Conservation (phyloP, 2,329 filamentous ascomycete species). For the Sporothrix inflata region DNA sequence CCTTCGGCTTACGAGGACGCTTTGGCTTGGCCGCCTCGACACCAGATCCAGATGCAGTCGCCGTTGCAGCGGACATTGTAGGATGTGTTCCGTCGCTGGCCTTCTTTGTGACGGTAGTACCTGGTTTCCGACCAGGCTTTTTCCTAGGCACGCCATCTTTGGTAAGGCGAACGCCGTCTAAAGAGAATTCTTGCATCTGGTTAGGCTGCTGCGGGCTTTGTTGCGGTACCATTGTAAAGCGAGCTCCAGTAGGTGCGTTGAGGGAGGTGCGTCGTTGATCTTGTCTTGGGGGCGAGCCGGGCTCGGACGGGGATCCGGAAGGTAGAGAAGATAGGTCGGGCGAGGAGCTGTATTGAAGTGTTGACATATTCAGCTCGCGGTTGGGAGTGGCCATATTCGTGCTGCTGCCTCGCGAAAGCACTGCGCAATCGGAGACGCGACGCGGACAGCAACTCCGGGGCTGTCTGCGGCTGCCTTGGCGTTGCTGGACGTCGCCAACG, state of each 20-base stretch:
- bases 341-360: constrained; percentile 50
- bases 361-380: constrained; percentile 41
- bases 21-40: constrained; percentile 51
- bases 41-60: constrained; percentile 43
- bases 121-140: constrained; percentile 69
- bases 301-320: constrained; percentile 54
- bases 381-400: constrained; percentile 28
- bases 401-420: constrained; percentile 11
- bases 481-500: neutral
- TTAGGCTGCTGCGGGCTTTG: constrained; percentile 37
- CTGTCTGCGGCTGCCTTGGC: constrained; percentile 7
- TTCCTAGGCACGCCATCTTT: constrained; percentile 63
- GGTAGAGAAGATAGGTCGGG: constrained; percentile 57
- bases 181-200: constrained; percentile 36
- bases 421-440: constrained; percentile 12
- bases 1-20: constrained; percentile 60
- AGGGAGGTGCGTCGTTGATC: constrained; percentile 48
- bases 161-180: constrained; percentile 54
- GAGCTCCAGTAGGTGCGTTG: constrained; percentile 42
- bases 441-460: neutral
- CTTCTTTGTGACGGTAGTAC: constrained; percentile 44
- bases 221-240: constrained; percentile 42
- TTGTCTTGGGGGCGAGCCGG: constrained; percentile 50
- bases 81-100: constrained; percentile 31
- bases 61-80: constrained; percentile 40